phyloP scores from a whole-genome alignment of 2,329 filamentous ascomycete species.

The Madurella fahalii region DNA sequence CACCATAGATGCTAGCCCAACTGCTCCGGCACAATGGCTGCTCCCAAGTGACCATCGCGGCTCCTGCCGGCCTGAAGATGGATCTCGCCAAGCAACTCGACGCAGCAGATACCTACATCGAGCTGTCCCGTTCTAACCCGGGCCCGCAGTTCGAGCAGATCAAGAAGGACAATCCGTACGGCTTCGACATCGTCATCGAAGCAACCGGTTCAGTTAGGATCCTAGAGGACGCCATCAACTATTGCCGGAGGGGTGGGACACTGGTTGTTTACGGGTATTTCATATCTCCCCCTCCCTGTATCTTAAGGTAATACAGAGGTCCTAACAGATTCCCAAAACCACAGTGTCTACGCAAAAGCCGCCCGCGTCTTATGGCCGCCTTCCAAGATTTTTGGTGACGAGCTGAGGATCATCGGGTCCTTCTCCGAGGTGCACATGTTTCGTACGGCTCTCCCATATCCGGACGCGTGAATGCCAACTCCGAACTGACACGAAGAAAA shows the following conservation, averaged over 20 bases:
- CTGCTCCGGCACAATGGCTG: conserved; percentile 62
- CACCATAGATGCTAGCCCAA: conserved; percentile 50
- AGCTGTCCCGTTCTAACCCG: conserved; percentile 52
- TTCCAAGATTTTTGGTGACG: conserved; percentile 64
- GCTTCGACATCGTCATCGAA: conserved; percentile 69
- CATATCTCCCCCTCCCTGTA: too few species aligned
- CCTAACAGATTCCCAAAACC: neutral
- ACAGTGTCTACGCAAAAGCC: conserved; percentile 55
- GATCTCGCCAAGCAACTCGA: conserved; percentile 58
- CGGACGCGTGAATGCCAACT: neutral
- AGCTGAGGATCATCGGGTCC: conserved; percentile 69
- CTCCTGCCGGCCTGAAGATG: conserved; percentile 66
- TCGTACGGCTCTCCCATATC: conserved; percentile 38
- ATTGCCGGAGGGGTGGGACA: conserved; percentile 66
- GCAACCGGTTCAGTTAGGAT: conserved; percentile 66
- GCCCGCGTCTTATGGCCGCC: conserved; percentile 65
- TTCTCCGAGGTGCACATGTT: conserved; percentile 74
- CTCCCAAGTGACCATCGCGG: conserved; percentile 66
- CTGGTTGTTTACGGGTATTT: conserved; percentile 61
- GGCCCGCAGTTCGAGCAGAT: conserved; percentile 58
- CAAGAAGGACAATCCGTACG: conserved; percentile 62
- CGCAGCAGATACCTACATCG: conserved; percentile 51
- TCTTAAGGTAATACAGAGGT: neutral
- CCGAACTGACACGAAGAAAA: neutral
- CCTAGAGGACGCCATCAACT: conserved; percentile 67